phyloP scores from a whole-genome alignment of 2,329 filamentous ascomycete genomes.

The Daldinia sp. region DNA sequence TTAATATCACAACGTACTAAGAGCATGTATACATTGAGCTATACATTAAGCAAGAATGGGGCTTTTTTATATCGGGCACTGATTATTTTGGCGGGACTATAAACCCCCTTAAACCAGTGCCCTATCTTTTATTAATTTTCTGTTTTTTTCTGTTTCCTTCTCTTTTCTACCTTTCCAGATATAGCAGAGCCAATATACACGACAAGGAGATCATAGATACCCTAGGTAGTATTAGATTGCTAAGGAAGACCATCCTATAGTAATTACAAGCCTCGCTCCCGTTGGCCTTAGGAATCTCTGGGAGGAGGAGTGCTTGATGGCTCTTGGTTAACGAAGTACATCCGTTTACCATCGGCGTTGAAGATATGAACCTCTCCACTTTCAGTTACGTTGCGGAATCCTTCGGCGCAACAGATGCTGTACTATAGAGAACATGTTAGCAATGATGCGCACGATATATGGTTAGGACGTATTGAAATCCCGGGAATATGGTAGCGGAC shows the following conservation, averaged over 20 bases:
- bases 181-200: not conserved
- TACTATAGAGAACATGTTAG: conserved; percentile 10
- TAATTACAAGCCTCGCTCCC: not conserved
- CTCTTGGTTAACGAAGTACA: not conserved
- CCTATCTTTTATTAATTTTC: too few species aligned
- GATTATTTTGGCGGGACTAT: too few species aligned
- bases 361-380: not conserved
- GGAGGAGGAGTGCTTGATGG: not conserved
- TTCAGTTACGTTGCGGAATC: not conserved
- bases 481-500: not conserved
- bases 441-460: not conserved
- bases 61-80: too few species aligned
- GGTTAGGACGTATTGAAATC: not conserved
- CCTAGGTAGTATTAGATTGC: not conserved
- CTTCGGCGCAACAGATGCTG: conserved; percentile 1
- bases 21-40: too few species aligned
- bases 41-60: too few species aligned
- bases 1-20: too few species aligned
- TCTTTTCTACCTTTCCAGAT: too few species aligned
- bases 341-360: not conserved
- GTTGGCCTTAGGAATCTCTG: not conserved
- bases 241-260: not conserved
- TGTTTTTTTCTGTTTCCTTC: too few species aligned
- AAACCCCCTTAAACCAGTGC: too few species aligned
- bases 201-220: not conserved